These are phyloP conservation scores for Hypoxylon sp. DNA, from an alignment of 2,329 filamentous ascomycete genomes.

Conservation along the genomic window DNA sequence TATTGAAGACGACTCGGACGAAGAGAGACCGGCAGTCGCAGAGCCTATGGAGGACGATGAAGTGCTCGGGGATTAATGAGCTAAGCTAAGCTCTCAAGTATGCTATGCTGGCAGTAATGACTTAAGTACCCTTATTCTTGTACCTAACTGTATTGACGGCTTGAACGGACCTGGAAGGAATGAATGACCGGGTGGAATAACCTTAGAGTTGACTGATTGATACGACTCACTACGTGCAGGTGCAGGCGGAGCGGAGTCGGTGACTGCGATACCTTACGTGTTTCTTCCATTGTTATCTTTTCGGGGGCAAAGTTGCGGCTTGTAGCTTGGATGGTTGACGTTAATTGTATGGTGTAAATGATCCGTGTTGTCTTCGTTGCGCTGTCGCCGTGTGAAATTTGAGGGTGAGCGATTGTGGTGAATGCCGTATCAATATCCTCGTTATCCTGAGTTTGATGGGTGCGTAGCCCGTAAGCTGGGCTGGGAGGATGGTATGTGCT, in stretches of 20 bases:
- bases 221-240: constrained; percentile 14
- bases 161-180: constrained; percentile 11
- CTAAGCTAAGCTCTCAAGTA: not conserved
- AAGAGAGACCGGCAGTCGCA: constrained; percentile 50
- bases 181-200: not conserved
- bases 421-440: not conserved
- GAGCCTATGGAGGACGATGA: constrained; percentile 54
- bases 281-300: constrained; percentile 11
- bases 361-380: not conserved
- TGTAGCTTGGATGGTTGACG: not conserved
- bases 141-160: constrained; percentile 18
- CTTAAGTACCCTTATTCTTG: constrained; percentile 1
- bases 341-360: not conserved
- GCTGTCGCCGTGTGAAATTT: not conserved
- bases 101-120: constrained; percentile 2
- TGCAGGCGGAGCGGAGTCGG: constrained; percentile 11
- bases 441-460: not conserved
- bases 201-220: constrained; percentile 19
- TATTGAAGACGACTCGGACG: constrained; percentile 59
- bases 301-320: not conserved
- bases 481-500: not conserved
- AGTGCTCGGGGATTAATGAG: constrained; percentile 58
- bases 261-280: constrained; percentile 13
- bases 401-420: not conserved
- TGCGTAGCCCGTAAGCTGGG: not conserved